Evolutionary conservation across 495 filamentous ascomycete genomes (phyloP).

Genomic region (Apodospora peruviana): DNA sequence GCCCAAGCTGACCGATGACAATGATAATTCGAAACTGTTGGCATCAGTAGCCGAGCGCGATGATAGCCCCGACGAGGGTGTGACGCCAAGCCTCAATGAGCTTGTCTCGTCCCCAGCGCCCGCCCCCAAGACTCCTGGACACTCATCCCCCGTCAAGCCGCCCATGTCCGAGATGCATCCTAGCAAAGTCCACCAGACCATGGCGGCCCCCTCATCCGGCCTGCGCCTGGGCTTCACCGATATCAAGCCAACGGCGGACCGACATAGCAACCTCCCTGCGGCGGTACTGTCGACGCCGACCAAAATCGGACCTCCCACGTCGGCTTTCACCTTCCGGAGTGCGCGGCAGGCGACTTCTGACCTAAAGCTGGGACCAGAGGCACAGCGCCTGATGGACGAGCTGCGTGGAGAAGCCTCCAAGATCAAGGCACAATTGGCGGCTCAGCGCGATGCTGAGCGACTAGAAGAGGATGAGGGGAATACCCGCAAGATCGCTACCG

Average conservation of each 20-base stretch:
- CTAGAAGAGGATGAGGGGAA: conserved; percentile 28
- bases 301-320: conserved; percentile 36
- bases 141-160: conserved; percentile 47
- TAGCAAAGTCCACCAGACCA: conserved; percentile 65
- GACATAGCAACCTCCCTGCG: conserved; percentile 26
- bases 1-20: conserved; percentile 8
- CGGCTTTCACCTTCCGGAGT: conserved; percentile 74
- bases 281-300: conserved; percentile 42
- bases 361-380: conserved; percentile 58
- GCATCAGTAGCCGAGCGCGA: conserved; percentile 40
- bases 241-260: conserved; percentile 33
- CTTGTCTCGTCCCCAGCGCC: conserved; percentile 39
- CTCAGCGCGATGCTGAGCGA: conserved; percentile 45
- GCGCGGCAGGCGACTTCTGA: conserved; percentile 48
- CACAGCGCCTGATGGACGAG: conserved; percentile 72
- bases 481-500: conserved; percentile 66
- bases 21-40: conserved; percentile 30
- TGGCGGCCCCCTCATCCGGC: conserved; percentile 60
- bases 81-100: conserved; percentile 21
- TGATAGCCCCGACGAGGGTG: conserved; percentile 19
- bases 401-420: conserved; percentile 62
- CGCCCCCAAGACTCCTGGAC: conserved; percentile 35
- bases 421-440: conserved; percentile 59
- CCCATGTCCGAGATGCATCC: conserved; percentile 72
- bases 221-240: conserved; percentile 64